Evolutionary conservation across 1,284 basidiomycete genomes (phyloP), one percentile per base, ranked within the genome.

Genomic region (Tilletiopsis washingtonensis): DNA sequence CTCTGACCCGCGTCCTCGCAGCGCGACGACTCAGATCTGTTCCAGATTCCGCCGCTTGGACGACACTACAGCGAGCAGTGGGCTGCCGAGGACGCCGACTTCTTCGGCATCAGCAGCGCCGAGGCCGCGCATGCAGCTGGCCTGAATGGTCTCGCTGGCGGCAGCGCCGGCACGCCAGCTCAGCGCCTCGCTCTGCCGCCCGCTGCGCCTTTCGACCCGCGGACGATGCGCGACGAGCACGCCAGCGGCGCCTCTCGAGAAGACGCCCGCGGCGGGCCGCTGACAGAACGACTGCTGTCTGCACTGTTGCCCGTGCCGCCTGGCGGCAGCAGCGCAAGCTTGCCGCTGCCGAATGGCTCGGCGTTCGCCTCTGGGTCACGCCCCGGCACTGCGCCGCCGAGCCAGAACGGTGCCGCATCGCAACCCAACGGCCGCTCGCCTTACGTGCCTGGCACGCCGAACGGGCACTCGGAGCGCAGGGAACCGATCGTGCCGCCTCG

Each of bases 11-110:
- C n/a, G n/a, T n/a, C n/a, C n/a, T n/a, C n/a, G 54, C 59, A 77
- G 74, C 76, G 77, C 17, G 91, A 94, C 64, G 88, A 93, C 53
- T 78, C 86, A 5, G 86, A 89, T 53, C 84, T 87, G 0, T 93
- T 83, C 65, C 76, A 88, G 38, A 82, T 93, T 75, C 91, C 91
- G 5, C 81, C 84, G 51, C 79, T 93, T 1, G 93, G 91, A 5
- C 78, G 83, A 57, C 90, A 91, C 75, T 97, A 94, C 69, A 78
- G 82, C 23, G 85, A 91, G 47, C 78, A 84, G 1, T 96, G 91
- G 91, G 88, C 90, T 56, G 88, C 93, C 58, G 84, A 90, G 69
- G 91, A 96, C 71, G 78, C 78, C 5, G 37, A 32, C 40, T 26
- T 44, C 19, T 27, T 19, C 19, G 26, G 24, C 36, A 3, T 25